phyloP scores from a whole-genome alignment of 139 green algal species.

The Micractinium conductrix region DNA sequence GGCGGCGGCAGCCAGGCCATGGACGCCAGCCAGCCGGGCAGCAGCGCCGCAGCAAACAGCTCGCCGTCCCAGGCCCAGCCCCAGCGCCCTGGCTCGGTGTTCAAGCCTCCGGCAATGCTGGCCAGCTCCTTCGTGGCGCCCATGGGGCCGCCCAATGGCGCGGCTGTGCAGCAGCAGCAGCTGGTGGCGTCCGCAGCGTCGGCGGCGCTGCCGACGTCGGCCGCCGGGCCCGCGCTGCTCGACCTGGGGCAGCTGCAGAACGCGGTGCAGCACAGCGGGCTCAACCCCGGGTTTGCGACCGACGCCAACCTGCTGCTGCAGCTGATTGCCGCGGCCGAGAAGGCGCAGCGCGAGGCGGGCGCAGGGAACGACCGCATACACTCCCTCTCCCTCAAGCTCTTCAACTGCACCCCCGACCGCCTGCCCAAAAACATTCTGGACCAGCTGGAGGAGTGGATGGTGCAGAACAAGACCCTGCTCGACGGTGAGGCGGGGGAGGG shows the following conservation, averaged over 20 bases:
- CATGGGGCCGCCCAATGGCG: too few relatives aligned
- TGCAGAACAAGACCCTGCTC: constrained; percentile 21
- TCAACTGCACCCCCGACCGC: constrained; percentile 32
- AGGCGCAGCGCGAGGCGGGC: neutral
- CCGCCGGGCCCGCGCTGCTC: neutral
- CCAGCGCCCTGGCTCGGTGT: neutral
- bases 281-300: neutral
- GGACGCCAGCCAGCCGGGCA: neutral
- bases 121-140: too few relatives aligned
- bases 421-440: constrained; percentile 33
- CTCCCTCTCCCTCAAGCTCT: constrained; percentile 28
- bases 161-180: too few relatives aligned
- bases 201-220: too few relatives aligned
- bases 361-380: constrained; percentile 10
- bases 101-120: neutral
- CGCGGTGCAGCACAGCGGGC: neutral
- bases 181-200: too few relatives aligned
- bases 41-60: neutral
- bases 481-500: constrained; percentile 34
- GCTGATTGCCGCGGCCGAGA: constrained; percentile 15
- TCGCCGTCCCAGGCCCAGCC: neutral
- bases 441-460: constrained; percentile 33
- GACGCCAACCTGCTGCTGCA: constrained; percentile 32
- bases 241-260: constrained; percentile 14
- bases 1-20: neutral